These are phyloP conservation scores for Exophiala sideris DNA, from an alignment of 2,329 filamentous ascomycete genomes.

Conservation along the genomic window DNA sequence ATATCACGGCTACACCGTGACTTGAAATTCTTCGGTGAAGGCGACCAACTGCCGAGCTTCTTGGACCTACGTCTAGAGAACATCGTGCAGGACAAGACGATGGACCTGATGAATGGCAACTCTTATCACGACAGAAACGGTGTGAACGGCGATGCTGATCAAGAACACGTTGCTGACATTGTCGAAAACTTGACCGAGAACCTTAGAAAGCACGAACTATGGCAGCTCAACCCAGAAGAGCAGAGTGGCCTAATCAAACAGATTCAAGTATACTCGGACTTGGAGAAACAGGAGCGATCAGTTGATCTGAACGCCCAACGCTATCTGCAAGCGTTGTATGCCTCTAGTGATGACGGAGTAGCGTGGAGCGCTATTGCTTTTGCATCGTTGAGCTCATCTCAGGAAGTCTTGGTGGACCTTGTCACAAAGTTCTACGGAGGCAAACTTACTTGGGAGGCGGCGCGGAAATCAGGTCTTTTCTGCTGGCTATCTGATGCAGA, in stretches of 20 bases:
- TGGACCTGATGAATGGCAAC: not conserved
- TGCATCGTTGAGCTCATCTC: conserved; percentile 62
- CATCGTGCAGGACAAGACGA: conserved; percentile 43
- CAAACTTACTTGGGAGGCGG: conserved; percentile 78
- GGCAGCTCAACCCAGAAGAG: conserved; percentile 65
- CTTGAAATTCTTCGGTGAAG: conserved; percentile 78
- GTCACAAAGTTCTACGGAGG: conserved; percentile 76
- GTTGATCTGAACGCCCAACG: conserved; percentile 81
- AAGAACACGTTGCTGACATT: conserved; percentile 63
- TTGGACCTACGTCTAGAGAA: conserved; percentile 57
- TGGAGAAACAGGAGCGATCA: conserved; percentile 81
- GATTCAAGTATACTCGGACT: conserved; percentile 76
- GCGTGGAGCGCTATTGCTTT: conserved; percentile 75
- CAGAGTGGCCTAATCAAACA: conserved; percentile 63
- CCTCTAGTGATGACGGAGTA: conserved; percentile 61
- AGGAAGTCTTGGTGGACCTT: conserved; percentile 85
- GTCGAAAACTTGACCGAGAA: conserved; percentile 71
- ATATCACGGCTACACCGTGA: conserved; percentile 69
- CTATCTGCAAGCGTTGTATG: conserved; percentile 67
- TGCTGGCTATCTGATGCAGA: conserved; percentile 84
- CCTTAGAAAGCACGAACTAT: conserved; percentile 69
- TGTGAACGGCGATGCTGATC: conserved; percentile 51
- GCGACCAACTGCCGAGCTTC: conserved; percentile 75
- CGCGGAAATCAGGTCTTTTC: conserved; percentile 82
- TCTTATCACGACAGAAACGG: conserved; percentile 9